A percentile compares a stretch with the other conserved stretches of the same genome.
phyloP scores from a whole-genome alignment of 2,329 filamentous ascomycete species.

The Colletotrichum higginsianum region DNA sequence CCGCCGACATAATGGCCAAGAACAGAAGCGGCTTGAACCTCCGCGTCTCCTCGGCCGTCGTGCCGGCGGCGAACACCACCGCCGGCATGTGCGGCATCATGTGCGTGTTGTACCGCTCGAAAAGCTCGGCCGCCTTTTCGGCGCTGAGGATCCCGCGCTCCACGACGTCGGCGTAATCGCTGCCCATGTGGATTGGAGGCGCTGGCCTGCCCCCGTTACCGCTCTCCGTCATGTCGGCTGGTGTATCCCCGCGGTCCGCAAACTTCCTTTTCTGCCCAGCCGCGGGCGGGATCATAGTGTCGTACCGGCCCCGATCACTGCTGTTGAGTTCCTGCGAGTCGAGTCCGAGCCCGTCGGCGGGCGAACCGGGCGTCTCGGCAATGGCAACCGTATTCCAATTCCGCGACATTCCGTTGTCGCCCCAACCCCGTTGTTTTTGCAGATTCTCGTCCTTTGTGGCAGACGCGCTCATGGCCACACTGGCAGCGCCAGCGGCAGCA shows the following conservation, averaged over 20 bases:
- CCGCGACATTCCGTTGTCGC: slow-evolving; percentile 22
- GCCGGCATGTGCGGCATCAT: slow-evolving; percentile 75
- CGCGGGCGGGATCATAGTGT: not conserved
- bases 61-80: slow-evolving; percentile 71
- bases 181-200: slow-evolving; percentile 38
- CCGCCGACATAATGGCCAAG: slow-evolving; percentile 77
- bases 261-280: slow-evolving; percentile 51
- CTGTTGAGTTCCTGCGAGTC: slow-evolving; percentile 17
- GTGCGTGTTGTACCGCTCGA: slow-evolving; percentile 70
- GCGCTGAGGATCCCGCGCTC: slow-evolving; percentile 72
- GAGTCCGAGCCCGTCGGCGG: not conserved
- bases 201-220: slow-evolving; percentile 23
- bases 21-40: slow-evolving; percentile 76
- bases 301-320: slow-evolving; percentile 24
- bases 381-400: slow-evolving; percentile 9
- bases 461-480: not conserved
- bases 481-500: slow-evolving; percentile 17
- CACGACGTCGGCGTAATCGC: slow-evolving; percentile 64
- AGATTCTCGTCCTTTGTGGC: slow-evolving; percentile 20
- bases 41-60: slow-evolving; percentile 69
- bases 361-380: not conserved
- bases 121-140: slow-evolving; percentile 68
- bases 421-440: slow-evolving; percentile 36
- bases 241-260: slow-evolving; percentile 44
- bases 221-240: slow-evolving; percentile 14